Evolutionary conservation across 129 eudicot genomes (phyloP), one percentile per base, ranked within the genome.

Genomic region (Flaveria sonorensis): DNA sequence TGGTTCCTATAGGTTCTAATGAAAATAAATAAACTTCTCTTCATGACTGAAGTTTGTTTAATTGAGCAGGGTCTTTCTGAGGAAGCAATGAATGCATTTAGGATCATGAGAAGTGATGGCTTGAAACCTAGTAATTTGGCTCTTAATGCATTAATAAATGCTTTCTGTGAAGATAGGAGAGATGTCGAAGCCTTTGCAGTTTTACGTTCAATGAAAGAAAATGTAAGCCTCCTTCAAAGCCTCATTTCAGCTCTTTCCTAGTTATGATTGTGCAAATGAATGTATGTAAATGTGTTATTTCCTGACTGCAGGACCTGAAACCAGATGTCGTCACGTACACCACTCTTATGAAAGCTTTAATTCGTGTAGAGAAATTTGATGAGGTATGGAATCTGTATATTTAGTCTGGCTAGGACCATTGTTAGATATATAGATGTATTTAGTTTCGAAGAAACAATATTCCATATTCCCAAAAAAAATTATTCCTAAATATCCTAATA

Each of bases 291-390:
- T 20, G 14, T 53, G 42, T 53, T 76, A 52, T 81, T 56, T 59
- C 55, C 7, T 18, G 53, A 78, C 45, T 79, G 80, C 96, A 94
- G 98, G 92, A 88, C 80, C 72, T 94, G 85, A 91, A 91, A 77
- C 98, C 98, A 16, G 98, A 94, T 83, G 97, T 91, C 48, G 96
- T 94, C 51, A 94, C 98, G 24, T 94, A 89, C 80, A 94, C 98
- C 39, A 94, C 98, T 50, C 96, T 94, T 21, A 94, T 94, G 98
- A 94, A 94, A 85, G 88, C 92, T 56, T 82, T 94, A 59, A 86
- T 94, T 62, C 96, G 96, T 19, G 98, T 91, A 53, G 97, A 91
- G 82, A 94, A 91, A 75, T 91, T 68, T 71, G 91, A 91, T 26
- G 86, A 86, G 98, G 98, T 94, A 76, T 74, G n/a, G 40, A 10